A percentile compares a stretch with the other conserved stretches of the same genome.
phyloP scores from a whole-genome alignment of 1,284 basidiomycete genomes.

The Irpex rosettiformis region DNA sequence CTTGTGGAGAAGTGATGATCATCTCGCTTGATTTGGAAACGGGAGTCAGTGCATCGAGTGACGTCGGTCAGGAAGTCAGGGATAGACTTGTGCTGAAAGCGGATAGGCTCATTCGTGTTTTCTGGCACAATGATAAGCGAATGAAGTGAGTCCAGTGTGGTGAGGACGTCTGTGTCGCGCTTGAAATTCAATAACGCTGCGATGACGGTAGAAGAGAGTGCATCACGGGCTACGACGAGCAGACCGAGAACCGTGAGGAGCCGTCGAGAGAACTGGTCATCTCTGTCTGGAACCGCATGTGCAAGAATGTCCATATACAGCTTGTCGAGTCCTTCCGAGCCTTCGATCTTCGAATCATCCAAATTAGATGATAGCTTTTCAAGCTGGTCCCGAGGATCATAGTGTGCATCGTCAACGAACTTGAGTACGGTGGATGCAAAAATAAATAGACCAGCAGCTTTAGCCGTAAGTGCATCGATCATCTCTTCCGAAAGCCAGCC shows the following conservation, averaged over 20 bases:
- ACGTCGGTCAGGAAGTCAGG: conserved; percentile 13
- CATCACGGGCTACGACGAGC: too few relatives aligned
- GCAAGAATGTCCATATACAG: too few relatives aligned
- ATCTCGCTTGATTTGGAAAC: not conserved
- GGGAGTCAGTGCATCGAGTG: not conserved
- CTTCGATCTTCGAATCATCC: not conserved
- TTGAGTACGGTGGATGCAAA: conserved; percentile 15
- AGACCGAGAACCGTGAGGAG: too few relatives aligned
- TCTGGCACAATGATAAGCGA: conserved; percentile 7
- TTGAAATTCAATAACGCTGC: not conserved
- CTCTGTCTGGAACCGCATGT: too few relatives aligned
- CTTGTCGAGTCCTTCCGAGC: too few relatives aligned
- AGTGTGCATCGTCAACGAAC: conserved; percentile 7
- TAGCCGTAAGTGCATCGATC: conserved; percentile 8
- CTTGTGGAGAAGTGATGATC: not conserved
- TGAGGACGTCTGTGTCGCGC: not conserved
- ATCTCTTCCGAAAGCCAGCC: not conserved
- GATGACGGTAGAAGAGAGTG: not conserved
- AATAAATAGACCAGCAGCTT: conserved; percentile 15
- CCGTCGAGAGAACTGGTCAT: too few relatives aligned
- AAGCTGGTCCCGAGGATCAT: not conserved
- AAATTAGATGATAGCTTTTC: not conserved
- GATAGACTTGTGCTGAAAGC: conserved; percentile 22
- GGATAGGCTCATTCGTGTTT: conserved; percentile 7
- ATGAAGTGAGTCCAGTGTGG: not conserved